These are phyloP conservation scores for Schizophyllum commune DNA, from an alignment of 1,284 basidiomycete species.

Conservation along the genomic window DNA sequence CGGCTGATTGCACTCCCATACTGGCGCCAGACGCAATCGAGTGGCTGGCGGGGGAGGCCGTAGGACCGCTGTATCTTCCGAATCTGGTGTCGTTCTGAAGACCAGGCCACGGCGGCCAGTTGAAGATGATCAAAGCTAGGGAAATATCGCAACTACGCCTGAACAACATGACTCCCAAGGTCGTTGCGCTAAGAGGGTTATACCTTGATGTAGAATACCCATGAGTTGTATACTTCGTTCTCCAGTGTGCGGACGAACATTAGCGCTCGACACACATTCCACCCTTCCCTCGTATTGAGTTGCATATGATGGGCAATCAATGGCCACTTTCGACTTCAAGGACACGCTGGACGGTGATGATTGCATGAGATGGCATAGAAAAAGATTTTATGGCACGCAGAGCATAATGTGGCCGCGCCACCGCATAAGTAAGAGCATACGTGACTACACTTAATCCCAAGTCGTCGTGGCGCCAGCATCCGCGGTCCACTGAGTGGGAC, in stretches of 20 bases:
- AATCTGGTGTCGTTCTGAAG: not conserved
- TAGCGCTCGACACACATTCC: no score
- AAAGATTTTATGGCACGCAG: not conserved
- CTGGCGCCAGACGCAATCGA: not conserved
- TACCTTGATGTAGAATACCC: not conserved
- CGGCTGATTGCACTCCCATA: not conserved
- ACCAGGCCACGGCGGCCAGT: not conserved
- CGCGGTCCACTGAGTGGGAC: conserved; percentile 50
- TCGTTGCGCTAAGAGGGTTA: not conserved
- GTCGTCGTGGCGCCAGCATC: conserved; percentile 27
- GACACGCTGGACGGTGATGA: not conserved
- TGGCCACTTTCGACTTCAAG: no score
- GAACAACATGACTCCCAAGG: not conserved
- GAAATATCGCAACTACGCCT: not conserved
- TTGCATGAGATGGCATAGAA: not conserved
- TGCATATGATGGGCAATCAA: no score
- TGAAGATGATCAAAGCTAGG: not conserved
- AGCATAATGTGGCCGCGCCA: not conserved
- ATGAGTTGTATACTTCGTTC: no score
- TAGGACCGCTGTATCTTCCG: not conserved
- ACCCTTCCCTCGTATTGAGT: no score
- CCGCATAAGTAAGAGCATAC: not conserved
- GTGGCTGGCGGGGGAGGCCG: not conserved
- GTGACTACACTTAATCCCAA: not conserved
- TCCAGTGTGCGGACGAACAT: no score